Evolutionary conservation across 1,284 basidiomycete species (phyloP), one percentile per base, ranked within the genome.

Genomic region (Pseudozyma tsukubaensis): DNA sequence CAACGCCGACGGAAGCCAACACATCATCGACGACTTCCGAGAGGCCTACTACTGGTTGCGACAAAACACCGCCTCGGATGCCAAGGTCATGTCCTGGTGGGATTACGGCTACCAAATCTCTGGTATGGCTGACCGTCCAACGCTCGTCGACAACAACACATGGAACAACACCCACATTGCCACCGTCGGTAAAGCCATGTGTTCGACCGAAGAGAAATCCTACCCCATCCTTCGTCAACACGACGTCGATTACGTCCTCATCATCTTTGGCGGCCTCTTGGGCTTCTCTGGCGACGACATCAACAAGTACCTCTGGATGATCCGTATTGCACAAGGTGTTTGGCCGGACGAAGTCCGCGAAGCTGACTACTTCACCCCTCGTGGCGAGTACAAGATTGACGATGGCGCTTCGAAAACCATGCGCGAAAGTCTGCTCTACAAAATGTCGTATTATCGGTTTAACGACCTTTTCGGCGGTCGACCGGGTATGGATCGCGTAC

Each of bases 1-100:
- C 8, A 91, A 89, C 73, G 87, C 88, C 0, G 95, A 99, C 81
- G 97, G 97, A 19, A 91, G 89, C 61, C 91, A 93, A 83, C 91
- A 94, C 85, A 94, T 99, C 82, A 99, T 99, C 82, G 97, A 99
- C 85, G 97, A 99, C 86, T 99, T 98, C 90, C 89, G 97, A 67
- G 97, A 99, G 87, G 97, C 97, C n/a, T 99, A 99, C 83, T 97
- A 99, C 86, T 99, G 97, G 97, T 87, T 99, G 55, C 89, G 95
- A 61, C 92, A 96, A 86, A 99, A 99, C 87, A 99, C 97, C 1
- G 88, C 91, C 3, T 87, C 93, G 85, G 91, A 94, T 75, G 91
- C 94, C 13, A 95, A 98, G 48, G 91, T 99, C 40, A 96, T 97
- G 94, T 94, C 92, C 76, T 99, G 97, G 97, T 99, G 97, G 97